phyloP scores from a whole-genome alignment of 768 basidiomycete species.

The Tricholoma matsutake region DNA sequence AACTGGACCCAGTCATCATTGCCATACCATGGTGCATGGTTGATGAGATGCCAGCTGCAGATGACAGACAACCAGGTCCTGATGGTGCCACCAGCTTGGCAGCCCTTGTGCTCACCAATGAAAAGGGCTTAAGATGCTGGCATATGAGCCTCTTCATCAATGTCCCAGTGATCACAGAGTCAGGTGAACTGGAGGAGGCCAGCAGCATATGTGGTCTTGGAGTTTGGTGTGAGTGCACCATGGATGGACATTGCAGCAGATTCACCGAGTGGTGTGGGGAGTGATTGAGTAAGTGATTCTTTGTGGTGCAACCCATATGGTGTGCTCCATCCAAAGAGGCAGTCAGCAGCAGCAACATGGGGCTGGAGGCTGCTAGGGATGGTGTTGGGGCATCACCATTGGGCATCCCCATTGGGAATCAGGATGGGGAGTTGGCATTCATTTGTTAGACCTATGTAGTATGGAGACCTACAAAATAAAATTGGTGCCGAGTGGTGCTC shows the following conservation, averaged over 20 bases:
- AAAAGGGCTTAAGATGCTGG: constrained; percentile 24
- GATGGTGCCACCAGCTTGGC: too few relatives aligned
- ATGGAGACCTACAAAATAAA: too few relatives aligned
- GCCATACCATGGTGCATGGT: too few relatives aligned
- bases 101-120: constrained; percentile 12
- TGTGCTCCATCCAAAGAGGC: neutral
- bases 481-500: too few relatives aligned
- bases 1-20: too few relatives aligned
- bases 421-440: too few relatives aligned
- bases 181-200: constrained; percentile 27
- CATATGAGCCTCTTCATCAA: constrained; percentile 20
- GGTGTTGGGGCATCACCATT: too few relatives aligned
- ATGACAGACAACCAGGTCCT: too few relatives aligned
- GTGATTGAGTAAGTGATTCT: neutral
- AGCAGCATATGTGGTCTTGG: constrained; percentile 21
- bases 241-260: neutral
- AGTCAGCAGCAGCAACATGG: neutral
- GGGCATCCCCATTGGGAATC: too few relatives aligned
- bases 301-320: neutral
- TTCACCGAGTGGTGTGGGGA: neutral
- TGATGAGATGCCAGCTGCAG: too few relatives aligned
- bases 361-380: neutral
- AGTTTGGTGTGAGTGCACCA: neutral
- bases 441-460: too few relatives aligned
- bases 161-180: constrained; percentile 23